Evolutionary conservation across 2,329 filamentous ascomycete genomes (phyloP).

Genomic region (Colletotrichum sp.): DNA sequence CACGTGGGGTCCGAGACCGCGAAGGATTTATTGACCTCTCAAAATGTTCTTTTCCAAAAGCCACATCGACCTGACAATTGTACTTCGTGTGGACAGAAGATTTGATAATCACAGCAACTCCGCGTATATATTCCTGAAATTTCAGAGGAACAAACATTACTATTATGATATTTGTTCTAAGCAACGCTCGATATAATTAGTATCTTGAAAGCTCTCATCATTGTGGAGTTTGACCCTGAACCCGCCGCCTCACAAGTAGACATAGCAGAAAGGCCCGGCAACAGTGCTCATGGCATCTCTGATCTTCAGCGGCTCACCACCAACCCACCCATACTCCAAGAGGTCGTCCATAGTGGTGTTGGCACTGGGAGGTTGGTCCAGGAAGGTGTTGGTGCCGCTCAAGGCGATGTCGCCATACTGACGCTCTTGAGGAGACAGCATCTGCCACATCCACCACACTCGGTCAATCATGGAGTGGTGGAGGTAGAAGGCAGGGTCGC

Average conservation of each 20-base stretch:
- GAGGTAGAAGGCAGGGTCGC: constrained; percentile 38
- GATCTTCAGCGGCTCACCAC: constrained; percentile 24
- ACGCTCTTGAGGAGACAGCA: constrained; percentile 24
- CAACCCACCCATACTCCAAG: constrained; percentile 18
- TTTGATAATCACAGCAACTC: not conserved
- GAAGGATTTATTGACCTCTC: not conserved
- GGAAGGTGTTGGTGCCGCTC: constrained; percentile 1
- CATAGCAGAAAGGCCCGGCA: constrained; percentile 32
- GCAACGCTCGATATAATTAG: fast-evolving
- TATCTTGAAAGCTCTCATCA: not conserved
- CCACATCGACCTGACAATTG: fast-evolving
- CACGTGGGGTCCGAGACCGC: not conserved
- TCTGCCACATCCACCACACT: constrained; percentile 27
- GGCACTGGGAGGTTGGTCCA: constrained; percentile 2
- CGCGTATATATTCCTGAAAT: fast-evolving
- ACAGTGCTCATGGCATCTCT: constrained; percentile 29
- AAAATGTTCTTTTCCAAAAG: not conserved
- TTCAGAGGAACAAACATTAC: not conserved
- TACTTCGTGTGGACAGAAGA: not conserved
- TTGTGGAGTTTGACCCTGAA: not conserved
- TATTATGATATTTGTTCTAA: not conserved
- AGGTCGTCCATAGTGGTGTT: constrained; percentile 18
- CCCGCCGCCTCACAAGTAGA: constrained; percentile 18
- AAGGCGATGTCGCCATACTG: constrained; percentile 27
- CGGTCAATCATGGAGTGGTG: constrained; percentile 34